Evolutionary conservation across 352 stramenopile genomes (phyloP), one percentile per base, ranked within the genome.

Genomic region (Globisporangium megalacanthum): DNA sequence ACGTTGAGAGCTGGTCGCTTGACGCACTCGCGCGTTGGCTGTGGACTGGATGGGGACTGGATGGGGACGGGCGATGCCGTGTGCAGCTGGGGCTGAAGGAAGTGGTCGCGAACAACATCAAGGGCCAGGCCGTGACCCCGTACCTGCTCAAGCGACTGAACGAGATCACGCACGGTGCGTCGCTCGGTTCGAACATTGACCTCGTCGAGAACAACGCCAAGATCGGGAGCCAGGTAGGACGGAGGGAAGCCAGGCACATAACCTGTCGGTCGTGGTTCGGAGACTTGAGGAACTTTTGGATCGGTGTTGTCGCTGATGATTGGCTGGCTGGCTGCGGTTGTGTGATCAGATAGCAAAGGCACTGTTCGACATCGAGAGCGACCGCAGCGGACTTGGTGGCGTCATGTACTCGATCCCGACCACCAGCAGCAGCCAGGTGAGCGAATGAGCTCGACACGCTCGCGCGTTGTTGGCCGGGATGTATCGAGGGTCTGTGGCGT

Each of bases 161-260:
- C 52, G 84, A 98, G 68, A 89, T 97, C 63, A 99, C 97, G 31
- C 72, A 79, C n/a, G 96, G 96, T 37, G 71, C 65, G 13, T 97
- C 87, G 11, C 82, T 99, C 25, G 68, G 81, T 35, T 97, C 94
- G 31, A 99, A 99, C 77, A 98, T 99, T 50, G 84, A 95, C 15
- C 74, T 99, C 19, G 95, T 99, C 17, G 93, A 96, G 64, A 94
- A 97, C 70, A 99, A 99, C 72, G 97, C 96, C 13, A 74, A 72
- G 42, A 73, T 99, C 29, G 97, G 96, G 46, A 96, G 95, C 25
- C 79, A 98, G 66, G 96, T 99, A 60, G 17, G 49, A 29, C 25
- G 25, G 25, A 29, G 25, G 25, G 25, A 29, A 29, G 25, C 25
- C 4, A 29, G 25, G 25, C 25, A 29, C 25, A 29, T 29, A 29